These are phyloP conservation scores for Ambrosiella xylebori DNA, from an alignment of 2,329 filamentous ascomycete genomes.

Conservation along the genomic window DNA sequence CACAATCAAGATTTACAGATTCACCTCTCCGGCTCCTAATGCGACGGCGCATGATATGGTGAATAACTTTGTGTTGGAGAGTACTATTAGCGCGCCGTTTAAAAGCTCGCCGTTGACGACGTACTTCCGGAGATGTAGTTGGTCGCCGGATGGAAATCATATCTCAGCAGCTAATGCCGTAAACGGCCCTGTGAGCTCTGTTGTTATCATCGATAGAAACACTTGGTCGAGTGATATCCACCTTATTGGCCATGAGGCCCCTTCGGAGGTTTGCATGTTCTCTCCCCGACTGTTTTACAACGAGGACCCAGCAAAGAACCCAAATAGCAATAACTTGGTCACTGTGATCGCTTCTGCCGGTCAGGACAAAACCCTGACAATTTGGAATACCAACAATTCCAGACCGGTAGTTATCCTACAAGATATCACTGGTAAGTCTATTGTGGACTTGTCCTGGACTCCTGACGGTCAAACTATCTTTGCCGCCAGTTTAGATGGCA, in stretches of 20 bases:
- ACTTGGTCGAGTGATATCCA: slow-evolving; percentile 96
- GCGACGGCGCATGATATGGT: slow-evolving; percentile 88
- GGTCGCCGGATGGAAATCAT: slow-evolving; percentile 93
- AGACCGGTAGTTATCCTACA: slow-evolving; percentile 79
- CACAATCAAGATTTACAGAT: slow-evolving; percentile 91
- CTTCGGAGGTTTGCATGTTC: slow-evolving; percentile 93
- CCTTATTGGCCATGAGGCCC: slow-evolving; percentile 89
- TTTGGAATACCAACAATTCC: slow-evolving; percentile 96
- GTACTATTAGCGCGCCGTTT: slow-evolving; percentile 78
- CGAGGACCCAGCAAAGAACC: slow-evolving; percentile 41
- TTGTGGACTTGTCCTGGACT: slow-evolving; percentile 86
- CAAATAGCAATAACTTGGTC: slow-evolving; percentile 39
- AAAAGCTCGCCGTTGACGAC: slow-evolving; percentile 84
- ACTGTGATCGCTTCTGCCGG: slow-evolving; percentile 95
- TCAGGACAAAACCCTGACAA: slow-evolving; percentile 86
- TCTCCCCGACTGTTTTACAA: slow-evolving; percentile 78
- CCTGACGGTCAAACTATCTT: slow-evolving; percentile 80
- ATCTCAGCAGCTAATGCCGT: slow-evolving; percentile 95
- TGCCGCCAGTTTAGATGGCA: slow-evolving; percentile 74
- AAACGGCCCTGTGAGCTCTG: slow-evolving; percentile 91
- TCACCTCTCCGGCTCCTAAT: slow-evolving; percentile 78
- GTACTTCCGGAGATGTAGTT: slow-evolving; percentile 90
- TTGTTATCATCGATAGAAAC: slow-evolving; percentile 84
- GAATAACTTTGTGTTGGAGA: slow-evolving; percentile 89
- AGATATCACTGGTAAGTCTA: slow-evolving; percentile 76